Base-by-base conservation (phyloP, 805 yeast genomes). In the Candida takata region DNA sequence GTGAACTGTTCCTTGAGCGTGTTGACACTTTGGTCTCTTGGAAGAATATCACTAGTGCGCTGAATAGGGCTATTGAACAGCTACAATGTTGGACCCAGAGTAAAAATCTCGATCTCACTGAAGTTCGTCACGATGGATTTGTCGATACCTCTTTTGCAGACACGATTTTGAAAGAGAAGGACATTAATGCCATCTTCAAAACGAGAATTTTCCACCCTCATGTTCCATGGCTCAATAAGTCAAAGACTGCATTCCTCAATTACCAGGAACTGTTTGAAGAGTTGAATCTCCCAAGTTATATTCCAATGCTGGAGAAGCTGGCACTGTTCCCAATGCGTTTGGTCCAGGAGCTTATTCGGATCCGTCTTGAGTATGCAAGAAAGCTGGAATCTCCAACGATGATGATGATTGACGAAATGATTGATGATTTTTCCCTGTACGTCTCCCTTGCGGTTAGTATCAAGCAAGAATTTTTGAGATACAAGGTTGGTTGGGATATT, bases 341-440 rank as follows among this genome's bases (percentile, higher is more conserved):
- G 30, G 79, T 87, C 48, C 81, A 79, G 50, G 95, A 85, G 49
- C 72, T 85, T 34, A 80, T 88, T 29, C 70, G 71, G 24, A 72
- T 84, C 28, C 70, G 97, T 45, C 64, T 90, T 30, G 64, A 70
- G 2, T 87, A 84, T 54, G 95, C 97, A 3, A 69, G 73, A 55
- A 82, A 81, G 51, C 61, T 90, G 32, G 75, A 72, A 35, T 83
- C 81, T 49, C 95, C 96, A 2, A 87, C 97, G 0, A 75, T 88
- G 77, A 83, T 86, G 87, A 84, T 86, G 79, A 84, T 92, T 47
- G 98, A 92, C 58, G 96, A 90, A 60, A 81, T 86, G 72, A 73
- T 90, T 42, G 87, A 77, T 31, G 95, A 86, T 55, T 82, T 90
- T 54, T 79, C 79, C 46, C 70, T 79, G 3, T 86, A 85, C 54